A percentile compares a stretch with the other conserved stretches of the same genome.
Conservation (phyloP, 306 rosid genomes). For the Arachis stenosperma region DNA sequence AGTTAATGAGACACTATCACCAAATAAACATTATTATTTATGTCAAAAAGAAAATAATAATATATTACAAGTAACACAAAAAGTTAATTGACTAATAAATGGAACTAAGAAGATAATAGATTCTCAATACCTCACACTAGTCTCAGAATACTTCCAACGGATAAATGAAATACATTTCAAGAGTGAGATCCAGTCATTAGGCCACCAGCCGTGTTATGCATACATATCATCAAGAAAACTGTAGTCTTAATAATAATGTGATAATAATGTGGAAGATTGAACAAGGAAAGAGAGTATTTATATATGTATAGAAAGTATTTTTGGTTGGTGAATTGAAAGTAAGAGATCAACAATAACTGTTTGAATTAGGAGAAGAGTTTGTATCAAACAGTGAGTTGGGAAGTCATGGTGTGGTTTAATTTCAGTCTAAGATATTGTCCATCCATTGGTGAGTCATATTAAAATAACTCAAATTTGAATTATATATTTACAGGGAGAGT, state of each 20-base stretch:
- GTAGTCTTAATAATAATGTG: not conserved
- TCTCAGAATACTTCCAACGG: not conserved
- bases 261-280: not conserved
- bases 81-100: too few species aligned
- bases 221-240: not conserved
- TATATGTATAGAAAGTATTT: not conserved
- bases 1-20: not conserved
- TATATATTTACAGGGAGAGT: not conserved
- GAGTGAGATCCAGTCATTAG: constrained; percentile 43
- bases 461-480: constrained; percentile 20
- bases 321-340: constrained; percentile 28
- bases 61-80: not conserved
- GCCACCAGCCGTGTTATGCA: constrained; percentile 7
- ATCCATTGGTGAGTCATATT: constrained; percentile 28
- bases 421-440: constrained; percentile 25
- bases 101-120: not conserved
- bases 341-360: constrained; percentile 26
- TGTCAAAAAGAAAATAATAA: not conserved
- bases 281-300: not conserved
- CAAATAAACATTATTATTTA: not conserved
- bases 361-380: constrained; percentile 44
- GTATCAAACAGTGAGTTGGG: constrained; percentile 34
- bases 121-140: constrained; percentile 18
- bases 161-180: constrained; percentile 32
- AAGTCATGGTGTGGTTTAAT: constrained; percentile 18